Conservation (phyloP, 202 grass and related monocot species). For the Eragrostis tef region DNA sequence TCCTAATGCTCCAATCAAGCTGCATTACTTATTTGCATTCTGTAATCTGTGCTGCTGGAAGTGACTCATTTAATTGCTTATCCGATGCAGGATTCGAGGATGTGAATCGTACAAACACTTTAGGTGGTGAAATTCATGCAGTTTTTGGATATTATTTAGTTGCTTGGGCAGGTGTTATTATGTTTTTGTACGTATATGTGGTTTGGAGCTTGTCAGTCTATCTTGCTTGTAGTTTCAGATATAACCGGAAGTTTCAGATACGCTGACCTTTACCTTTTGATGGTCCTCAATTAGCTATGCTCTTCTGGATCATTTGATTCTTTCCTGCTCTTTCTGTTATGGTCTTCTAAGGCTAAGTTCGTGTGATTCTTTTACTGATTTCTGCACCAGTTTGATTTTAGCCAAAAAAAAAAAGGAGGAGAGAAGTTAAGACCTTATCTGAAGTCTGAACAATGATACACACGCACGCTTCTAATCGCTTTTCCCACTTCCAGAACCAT, state of each 20-base stretch:
- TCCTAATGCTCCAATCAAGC: background rate
- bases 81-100: constrained; percentile 15
- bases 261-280: background rate
- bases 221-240: constrained; percentile 32
- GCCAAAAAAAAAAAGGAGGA: background rate
- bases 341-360: background rate
- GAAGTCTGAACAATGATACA: constrained; percentile 50
- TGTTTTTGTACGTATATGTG: constrained; percentile 17
- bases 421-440: constrained; percentile 26
- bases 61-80: background rate
- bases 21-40: background rate
- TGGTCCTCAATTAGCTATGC: background rate
- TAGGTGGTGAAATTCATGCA: background rate
- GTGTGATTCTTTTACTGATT: background rate
- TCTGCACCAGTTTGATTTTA: constrained; percentile 31
- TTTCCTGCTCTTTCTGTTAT: constrained; percentile 16
- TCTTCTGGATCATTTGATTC: constrained; percentile 3
- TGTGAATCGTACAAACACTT: background rate
- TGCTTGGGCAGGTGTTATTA: background rate
- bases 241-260: background rate
- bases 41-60: constrained; percentile 20
- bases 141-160: constrained; percentile 8
- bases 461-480: constrained; percentile 48
- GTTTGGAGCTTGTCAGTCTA: background rate
- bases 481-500: constrained; percentile 48